Evolutionary conservation across 1,139 yeast species (phyloP).

Genomic region (Pneumocystis carinii): DNA sequence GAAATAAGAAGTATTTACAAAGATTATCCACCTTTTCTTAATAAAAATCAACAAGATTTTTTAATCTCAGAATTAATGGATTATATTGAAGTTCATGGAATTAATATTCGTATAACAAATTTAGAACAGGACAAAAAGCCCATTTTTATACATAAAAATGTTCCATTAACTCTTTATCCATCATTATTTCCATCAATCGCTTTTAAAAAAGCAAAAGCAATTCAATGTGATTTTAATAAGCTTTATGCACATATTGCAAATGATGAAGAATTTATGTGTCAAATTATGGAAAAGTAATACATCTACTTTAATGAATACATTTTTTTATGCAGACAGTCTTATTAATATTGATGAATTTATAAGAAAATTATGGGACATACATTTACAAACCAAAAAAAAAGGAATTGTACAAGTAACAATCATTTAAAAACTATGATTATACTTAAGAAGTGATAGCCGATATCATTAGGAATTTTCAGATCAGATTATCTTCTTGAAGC

Average conservation of each 20-base stretch:
- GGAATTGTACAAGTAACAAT: slow-evolving; percentile 5
- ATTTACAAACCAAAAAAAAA: slow-evolving; percentile 30
- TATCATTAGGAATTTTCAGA: slow-evolving; percentile 73
- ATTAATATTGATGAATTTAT: slow-evolving; percentile 42
- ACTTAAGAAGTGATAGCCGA: slow-evolving; percentile 39
- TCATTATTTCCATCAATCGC: slow-evolving; percentile 65
- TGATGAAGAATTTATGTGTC: slow-evolving; percentile 48
- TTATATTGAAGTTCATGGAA: neutral
- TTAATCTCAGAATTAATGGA: neutral
- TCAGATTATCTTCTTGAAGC: slow-evolving; percentile 75
- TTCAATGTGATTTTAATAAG: slow-evolving; percentile 59
- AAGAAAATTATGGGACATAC: slow-evolving; percentile 54
- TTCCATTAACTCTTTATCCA: slow-evolving; percentile 82
- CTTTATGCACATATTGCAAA: slow-evolving; percentile 50
- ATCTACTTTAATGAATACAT: neutral
- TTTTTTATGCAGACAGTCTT: slow-evolving; percentile 7
- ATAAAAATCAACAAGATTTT: neutral
- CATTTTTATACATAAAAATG: slow-evolving; percentile 34
- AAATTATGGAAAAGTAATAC: slow-evolving; percentile 34
- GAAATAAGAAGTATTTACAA: neutral
- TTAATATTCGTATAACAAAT: slow-evolving; percentile 18
- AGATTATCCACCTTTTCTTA: neutral
- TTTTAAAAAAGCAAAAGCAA: slow-evolving; percentile 48
- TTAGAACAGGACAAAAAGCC: slow-evolving; percentile 1
- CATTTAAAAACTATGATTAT: neutral